These are phyloP conservation scores for Prototheca cutis DNA, from an alignment of 163 green algal genomes.

Conservation along the genomic window DNA sequence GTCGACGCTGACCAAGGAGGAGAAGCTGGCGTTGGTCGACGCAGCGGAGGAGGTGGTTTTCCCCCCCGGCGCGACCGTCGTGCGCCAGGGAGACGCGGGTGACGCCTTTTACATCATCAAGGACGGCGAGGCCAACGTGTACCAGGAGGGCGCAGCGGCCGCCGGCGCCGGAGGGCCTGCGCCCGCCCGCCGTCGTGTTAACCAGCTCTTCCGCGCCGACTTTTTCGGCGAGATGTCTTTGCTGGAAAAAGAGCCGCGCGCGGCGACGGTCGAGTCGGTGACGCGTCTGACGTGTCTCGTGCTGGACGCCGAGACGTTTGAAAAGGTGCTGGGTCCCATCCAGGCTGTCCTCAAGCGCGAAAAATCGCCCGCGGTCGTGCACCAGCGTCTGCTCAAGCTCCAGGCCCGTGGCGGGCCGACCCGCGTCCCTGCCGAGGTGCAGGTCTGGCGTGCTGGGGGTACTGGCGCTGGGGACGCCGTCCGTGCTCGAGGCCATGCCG, in stretches of 20 bases:
- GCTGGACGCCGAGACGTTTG: conserved; percentile 71
- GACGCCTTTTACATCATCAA: conserved; percentile 95
- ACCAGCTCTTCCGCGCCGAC: conserved; percentile 86
- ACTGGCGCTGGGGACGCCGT: conserved; percentile 78
- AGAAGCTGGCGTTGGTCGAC: conserved; percentile 70
- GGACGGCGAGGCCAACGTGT: conserved; percentile 84
- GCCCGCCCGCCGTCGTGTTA: conserved; percentile 45
- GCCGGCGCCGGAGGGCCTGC: not conserved
- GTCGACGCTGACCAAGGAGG: conserved; percentile 58
- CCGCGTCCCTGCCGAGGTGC: conserved; percentile 55
- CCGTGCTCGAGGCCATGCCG: conserved; percentile 67
- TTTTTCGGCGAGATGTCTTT: conserved; percentile 90
- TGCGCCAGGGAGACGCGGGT: conserved; percentile 70
- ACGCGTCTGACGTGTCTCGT: conserved; percentile 63
- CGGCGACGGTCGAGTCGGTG: conserved; percentile 56
- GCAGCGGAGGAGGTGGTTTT: conserved; percentile 58
- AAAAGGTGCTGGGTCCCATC: conserved; percentile 76
- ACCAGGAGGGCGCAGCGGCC: conserved; percentile 22
- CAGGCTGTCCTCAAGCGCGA: conserved; percentile 78
- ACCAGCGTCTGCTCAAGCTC: conserved; percentile 48
- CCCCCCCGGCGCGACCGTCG: conserved; percentile 24
- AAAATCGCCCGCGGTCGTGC: conserved; percentile 68
- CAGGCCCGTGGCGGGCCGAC: conserved; percentile 30
- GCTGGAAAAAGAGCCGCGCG: conserved; percentile 55
- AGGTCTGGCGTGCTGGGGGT: conserved; percentile 35